phyloP scores from a whole-genome alignment of 441 rosid species.

The Adansonia rubrostipa region DNA sequence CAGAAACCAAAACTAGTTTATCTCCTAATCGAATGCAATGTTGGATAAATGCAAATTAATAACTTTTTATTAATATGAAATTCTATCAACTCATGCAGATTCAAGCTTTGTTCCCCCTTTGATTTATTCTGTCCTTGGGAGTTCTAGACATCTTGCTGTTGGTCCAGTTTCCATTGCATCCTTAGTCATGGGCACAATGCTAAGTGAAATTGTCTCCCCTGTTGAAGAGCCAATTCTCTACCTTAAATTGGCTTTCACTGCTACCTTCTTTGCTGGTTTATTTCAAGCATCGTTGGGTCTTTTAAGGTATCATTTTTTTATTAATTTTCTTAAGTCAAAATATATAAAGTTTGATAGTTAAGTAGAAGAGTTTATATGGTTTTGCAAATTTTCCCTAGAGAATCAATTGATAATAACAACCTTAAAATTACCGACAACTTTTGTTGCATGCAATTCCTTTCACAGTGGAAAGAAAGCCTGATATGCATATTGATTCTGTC shows the following conservation, averaged over 20 bases:
- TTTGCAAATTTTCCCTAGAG: neutral
- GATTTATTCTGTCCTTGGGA: slow-evolving; percentile 85
- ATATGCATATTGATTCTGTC: slow-evolving; percentile 10
- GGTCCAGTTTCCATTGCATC: slow-evolving; percentile 99
- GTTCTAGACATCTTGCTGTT: slow-evolving; percentile 88
- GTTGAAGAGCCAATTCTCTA: slow-evolving; percentile 68
- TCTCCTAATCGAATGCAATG: neutral
- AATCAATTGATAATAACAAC: neutral
- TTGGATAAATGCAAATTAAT: neutral
- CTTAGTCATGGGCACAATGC: slow-evolving; percentile 95
- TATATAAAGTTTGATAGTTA: slow-evolving; percentile 1
- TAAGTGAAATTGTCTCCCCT: slow-evolving; percentile 72
- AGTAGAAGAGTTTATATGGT: neutral
- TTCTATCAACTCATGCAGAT: slow-evolving; percentile 50
- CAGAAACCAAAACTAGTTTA: neutral
- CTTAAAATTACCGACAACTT: neutral
- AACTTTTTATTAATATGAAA: neutral
- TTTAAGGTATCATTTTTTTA: slow-evolving; percentile 55
- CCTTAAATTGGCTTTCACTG: slow-evolving; percentile 86
- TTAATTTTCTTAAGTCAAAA: neutral
- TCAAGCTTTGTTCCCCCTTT: slow-evolving; percentile 99
- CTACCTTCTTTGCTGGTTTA: slow-evolving; percentile 95
- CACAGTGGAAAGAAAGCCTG: neutral
- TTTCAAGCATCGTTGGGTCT: slow-evolving; percentile 95
- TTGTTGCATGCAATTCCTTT: neutral